Base-by-base conservation (phyloP, 169 alveolate genomes). In the Perkinsus chesapeaki region DNA sequence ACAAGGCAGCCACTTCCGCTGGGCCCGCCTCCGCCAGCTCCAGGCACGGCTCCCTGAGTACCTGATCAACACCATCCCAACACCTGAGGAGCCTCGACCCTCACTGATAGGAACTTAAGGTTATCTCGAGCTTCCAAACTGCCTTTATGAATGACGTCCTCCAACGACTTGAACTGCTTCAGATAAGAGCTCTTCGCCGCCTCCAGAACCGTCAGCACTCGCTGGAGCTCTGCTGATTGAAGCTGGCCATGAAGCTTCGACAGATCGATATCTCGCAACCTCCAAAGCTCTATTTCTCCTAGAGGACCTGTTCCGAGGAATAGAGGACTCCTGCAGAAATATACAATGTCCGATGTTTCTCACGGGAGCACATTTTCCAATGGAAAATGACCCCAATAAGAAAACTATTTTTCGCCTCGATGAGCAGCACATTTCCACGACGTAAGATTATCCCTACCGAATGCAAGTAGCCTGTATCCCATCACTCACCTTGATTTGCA, bases 231-330 rank as follows among this genome's bases (percentile, higher is more conserved):
- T 39, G 95, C 97, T 31, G 97, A 97, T 73, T 97, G 97, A 73
- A 98, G 96, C 96, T 97, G 97, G 93, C 95, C 97, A 93, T 96
- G 94, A 39, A 98, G 97, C 48, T 96, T 94, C 10, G 97, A 95
- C 73, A 98, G 94, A 93, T 97, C 97, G 73, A 96, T 97, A 39
- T 98, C 98, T 93, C 99, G 95, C 48, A 96, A 95, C 73, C 96
- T 96, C 98, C 99, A 97, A 95, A 97, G 97, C 91, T 96, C 96
- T 23, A 98, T 98, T 94, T 98, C 99, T 91, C 98, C 99, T 82
- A 97, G 95, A 43, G 98, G 99, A 39, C 98, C 98, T 38, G 82
- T 97, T 98, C 73, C 96, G 95, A 39, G 97, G 96, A 0, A 23
- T 39, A 10, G 73, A 20, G 39, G 16, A 36, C 19, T 39, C 39